Conservation (phyloP, 306 rosid species). For the Trifolium dubium region DNA sequence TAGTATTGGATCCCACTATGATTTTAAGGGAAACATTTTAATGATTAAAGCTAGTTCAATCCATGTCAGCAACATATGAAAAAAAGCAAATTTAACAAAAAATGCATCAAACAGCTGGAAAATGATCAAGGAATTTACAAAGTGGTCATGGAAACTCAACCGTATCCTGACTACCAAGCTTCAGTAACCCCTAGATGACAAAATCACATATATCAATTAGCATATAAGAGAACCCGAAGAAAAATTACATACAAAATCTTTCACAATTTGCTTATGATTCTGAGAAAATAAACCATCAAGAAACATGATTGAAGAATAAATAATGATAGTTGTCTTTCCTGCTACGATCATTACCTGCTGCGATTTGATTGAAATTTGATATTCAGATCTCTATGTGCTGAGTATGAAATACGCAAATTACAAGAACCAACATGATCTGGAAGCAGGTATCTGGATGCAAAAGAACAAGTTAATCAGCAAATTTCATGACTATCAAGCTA, state of each 20-base stretch:
- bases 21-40: background rate
- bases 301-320: background rate
- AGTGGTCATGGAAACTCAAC: constrained; percentile 70
- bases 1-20: constrained; percentile 12
- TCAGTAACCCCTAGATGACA: constrained; percentile 72
- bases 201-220: constrained; percentile 60
- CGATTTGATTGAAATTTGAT: constrained; percentile 96
- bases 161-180: constrained; percentile 74
- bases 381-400: constrained; percentile 90
- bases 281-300: constrained; percentile 22
- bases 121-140: constrained; percentile 78
- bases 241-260: constrained; percentile 41
- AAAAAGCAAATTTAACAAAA: constrained; percentile 33
- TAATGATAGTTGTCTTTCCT: constrained; percentile 34
- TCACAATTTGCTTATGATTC: constrained; percentile 33
- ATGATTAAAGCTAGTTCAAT: background rate
- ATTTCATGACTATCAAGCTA: constrained; percentile 1
- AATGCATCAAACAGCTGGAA: constrained; percentile 49
- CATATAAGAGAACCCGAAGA: constrained; percentile 45
- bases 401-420: constrained; percentile 83
- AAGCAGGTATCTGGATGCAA: constrained; percentile 72
- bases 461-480: constrained; percentile 41
- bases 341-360: constrained; percentile 72
- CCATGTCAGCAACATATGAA: constrained; percentile 27
- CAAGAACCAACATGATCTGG: constrained; percentile 88